phyloP scores from a whole-genome alignment of 306 rosid species.

The Dalbergia cochinchinensis region DNA sequence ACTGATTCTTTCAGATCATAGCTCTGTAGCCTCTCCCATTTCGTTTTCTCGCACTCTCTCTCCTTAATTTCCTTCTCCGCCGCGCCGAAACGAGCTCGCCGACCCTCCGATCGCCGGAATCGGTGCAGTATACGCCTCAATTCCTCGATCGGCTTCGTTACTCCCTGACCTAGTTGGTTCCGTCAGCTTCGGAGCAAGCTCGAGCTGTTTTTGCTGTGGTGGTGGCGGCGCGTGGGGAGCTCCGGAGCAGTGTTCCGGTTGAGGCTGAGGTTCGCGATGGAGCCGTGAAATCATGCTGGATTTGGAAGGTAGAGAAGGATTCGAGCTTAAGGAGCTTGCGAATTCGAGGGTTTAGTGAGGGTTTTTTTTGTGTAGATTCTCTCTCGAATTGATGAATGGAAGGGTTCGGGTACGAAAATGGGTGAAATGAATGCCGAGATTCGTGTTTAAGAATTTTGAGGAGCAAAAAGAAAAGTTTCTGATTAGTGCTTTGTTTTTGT shows the following conservation, averaged over 20 bases:
- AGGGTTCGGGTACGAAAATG: constrained; percentile 69
- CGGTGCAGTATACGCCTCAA: constrained; percentile 39
- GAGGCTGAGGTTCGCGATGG: constrained; percentile 41
- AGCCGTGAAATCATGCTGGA: constrained; percentile 67
- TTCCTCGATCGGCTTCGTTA: constrained; percentile 57
- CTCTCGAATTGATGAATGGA: constrained; percentile 70
- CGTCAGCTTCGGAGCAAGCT: constrained; percentile 25
- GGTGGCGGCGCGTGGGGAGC: constrained; percentile 33
- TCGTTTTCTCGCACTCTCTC: constrained; percentile 62
- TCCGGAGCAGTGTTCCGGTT: constrained; percentile 45
- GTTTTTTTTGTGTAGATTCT: constrained; percentile 39
- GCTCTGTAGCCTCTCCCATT: constrained; percentile 66
- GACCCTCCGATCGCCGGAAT: constrained; percentile 58
- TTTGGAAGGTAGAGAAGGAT: constrained; percentile 55
- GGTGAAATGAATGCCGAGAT: constrained; percentile 57
- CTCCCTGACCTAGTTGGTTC: constrained; percentile 41
- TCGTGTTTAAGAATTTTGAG: constrained; percentile 60
- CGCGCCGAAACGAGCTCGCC: constrained; percentile 51
- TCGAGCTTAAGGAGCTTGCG: constrained; percentile 48
- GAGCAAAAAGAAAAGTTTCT: constrained; percentile 47
- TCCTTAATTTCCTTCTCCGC: constrained; percentile 55
- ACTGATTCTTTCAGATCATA: constrained; percentile 72
- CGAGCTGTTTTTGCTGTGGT: neutral
- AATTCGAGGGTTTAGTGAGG: constrained; percentile 56
- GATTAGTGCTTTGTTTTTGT: constrained; percentile 40